Evolutionary conservation across 306 rosid genomes (phyloP).

Genomic region (Quercus mongolica): DNA sequence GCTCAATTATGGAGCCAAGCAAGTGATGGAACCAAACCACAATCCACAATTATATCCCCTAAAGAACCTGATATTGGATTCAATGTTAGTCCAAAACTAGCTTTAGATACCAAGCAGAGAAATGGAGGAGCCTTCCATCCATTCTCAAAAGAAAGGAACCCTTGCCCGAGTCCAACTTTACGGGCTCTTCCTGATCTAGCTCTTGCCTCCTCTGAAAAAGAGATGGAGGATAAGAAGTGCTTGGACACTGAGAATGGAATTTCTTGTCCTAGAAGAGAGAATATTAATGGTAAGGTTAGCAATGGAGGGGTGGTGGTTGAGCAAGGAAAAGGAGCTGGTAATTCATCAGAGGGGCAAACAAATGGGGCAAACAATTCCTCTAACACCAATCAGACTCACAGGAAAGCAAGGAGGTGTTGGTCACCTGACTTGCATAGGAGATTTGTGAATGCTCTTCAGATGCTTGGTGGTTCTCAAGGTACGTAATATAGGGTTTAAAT

Average conservation of each 20-base stretch:
- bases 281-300: constrained; percentile 12
- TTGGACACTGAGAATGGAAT: constrained; percentile 29
- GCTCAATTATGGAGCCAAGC: constrained; percentile 98
- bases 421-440: constrained; percentile 95
- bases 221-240: constrained; percentile 46
- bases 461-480: constrained; percentile 99
- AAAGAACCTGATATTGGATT: constrained; percentile 54
- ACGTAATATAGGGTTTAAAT: constrained; percentile 38
- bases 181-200: constrained; percentile 71
- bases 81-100: constrained; percentile 56
- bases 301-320: constrained; percentile 29
- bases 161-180: constrained; percentile 26
- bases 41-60: constrained; percentile 30
- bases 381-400: constrained; percentile 50
- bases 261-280: constrained; percentile 36
- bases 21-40: constrained; percentile 51
- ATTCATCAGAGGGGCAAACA: constrained; percentile 38
- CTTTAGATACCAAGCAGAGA: constrained; percentile 53
- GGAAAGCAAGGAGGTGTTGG: constrained; percentile 99
- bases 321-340: constrained; percentile 51
- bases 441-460: constrained; percentile 95
- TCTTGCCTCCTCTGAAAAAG: constrained; percentile 46
- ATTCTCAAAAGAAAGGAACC: constrained; percentile 65
- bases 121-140: constrained; percentile 92
- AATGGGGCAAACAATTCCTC: constrained; percentile 10